Percentiles rank a stretch among this genome's conserved stretches.
Evolutionary conservation across 331 rosid species (phyloP).

Genomic region (Prunus yedoensis): DNA sequence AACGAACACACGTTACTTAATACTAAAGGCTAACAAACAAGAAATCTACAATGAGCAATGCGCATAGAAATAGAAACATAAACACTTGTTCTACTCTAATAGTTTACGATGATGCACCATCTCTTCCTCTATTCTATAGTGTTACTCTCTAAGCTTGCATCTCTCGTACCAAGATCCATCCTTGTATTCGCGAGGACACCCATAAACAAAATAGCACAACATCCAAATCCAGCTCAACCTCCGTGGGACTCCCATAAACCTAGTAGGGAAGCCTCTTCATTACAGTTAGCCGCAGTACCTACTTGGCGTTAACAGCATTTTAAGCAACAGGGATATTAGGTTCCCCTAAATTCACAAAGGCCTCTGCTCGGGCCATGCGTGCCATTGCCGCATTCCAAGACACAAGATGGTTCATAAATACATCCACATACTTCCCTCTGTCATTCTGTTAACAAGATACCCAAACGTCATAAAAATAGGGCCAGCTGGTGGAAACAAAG

Average conservation of each 20-base stretch:
- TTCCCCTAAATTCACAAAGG: constrained; percentile 82
- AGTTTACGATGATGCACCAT: not conserved
- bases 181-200: not conserved
- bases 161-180: not conserved
- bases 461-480: constrained; percentile 12
- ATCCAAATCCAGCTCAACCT: not conserved
- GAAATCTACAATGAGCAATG: too few species aligned
- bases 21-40: too few species aligned
- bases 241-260: not conserved
- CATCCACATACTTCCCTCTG: constrained; percentile 63
- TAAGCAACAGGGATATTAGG: constrained; percentile 81
- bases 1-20: too few species aligned
- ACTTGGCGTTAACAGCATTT: constrained; percentile 11
- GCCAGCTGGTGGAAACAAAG: constrained; percentile 2
- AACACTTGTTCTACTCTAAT: not conserved
- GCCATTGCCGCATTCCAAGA: constrained; percentile 79
- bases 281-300: not conserved
- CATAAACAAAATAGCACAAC: not conserved
- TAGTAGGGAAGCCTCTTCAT: not conserved
- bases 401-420: constrained; percentile 76
- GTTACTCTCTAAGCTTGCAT: not conserved
- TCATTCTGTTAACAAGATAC: constrained; percentile 67
- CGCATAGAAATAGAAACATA: not conserved
- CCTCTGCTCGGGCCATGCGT: constrained; percentile 66
- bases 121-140: not conserved